These are phyloP conservation scores for Pseudoneurospora amorphoporcata DNA, from an alignment of 495 filamentous ascomycete genomes.

Conservation along the genomic window DNA sequence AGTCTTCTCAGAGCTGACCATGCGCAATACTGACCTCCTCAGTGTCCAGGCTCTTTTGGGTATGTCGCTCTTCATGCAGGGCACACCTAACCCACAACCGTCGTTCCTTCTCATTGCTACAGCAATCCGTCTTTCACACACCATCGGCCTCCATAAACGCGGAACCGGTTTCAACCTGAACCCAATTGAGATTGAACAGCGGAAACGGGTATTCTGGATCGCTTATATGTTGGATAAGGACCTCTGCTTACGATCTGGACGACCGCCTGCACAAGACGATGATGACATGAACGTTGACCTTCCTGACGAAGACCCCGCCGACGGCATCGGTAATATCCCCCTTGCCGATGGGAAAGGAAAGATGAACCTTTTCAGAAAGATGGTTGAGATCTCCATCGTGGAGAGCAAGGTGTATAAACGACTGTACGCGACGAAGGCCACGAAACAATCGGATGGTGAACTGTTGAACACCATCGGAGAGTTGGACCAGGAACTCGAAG, in stretches of 20 bases:
- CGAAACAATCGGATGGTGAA: constrained; percentile 87
- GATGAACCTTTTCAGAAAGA: constrained; percentile 83
- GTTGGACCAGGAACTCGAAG: constrained; percentile 83
- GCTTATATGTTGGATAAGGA: constrained; percentile 95
- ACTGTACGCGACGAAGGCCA: constrained; percentile 86
- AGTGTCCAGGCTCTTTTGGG: constrained; percentile 95
- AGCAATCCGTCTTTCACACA: constrained; percentile 84
- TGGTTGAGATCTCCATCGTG: constrained; percentile 86
- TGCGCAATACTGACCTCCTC: constrained; percentile 90
- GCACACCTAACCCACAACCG: constrained; percentile 93
- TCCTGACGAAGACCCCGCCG: constrained; percentile 79
- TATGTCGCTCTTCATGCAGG: constrained; percentile 93
- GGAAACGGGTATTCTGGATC: constrained; percentile 97
- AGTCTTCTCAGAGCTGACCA: constrained; percentile 80
- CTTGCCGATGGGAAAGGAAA: constrained; percentile 83
- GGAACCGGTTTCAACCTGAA: constrained; percentile 87
- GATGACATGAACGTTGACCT: constrained; percentile 98
- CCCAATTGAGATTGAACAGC: constrained; percentile 82
- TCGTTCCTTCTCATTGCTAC: constrained; percentile 89
- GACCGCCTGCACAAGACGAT: constrained; percentile 90
- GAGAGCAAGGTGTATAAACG: constrained; percentile 90
- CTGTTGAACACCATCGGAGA: constrained; percentile 93
- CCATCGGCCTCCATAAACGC: constrained; percentile 88
- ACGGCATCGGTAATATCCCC: constrained; percentile 89
- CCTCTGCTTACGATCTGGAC: constrained; percentile 82